Percentiles rank a stretch among this genome's conserved stretches.
phyloP scores from a whole-genome alignment of 768 basidiomycete species.

The Cantharellus cinnabarinus region DNA sequence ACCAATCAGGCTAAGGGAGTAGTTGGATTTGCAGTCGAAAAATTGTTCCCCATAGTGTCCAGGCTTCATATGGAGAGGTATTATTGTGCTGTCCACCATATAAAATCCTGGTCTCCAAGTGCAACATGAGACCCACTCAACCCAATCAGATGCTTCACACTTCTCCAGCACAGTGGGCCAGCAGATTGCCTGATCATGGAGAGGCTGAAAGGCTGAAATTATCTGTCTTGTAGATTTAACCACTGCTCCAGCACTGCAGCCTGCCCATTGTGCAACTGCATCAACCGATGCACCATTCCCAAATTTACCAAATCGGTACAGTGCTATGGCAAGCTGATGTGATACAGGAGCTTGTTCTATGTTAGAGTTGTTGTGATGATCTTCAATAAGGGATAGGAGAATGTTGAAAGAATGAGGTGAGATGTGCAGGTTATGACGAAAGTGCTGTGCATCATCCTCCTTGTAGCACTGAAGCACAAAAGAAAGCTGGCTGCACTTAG shows the following conservation, averaged over 20 bases:
- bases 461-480: neutral
- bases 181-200: slow-evolving; percentile 14
- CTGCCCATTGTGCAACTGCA: slow-evolving; percentile 22
- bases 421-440: slow-evolving; percentile 17
- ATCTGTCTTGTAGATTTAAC: slow-evolving; percentile 14
- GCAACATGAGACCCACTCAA: slow-evolving; percentile 13
- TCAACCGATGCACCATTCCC: slow-evolving; percentile 20
- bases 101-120: slow-evolving; percentile 16
- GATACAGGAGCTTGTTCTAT: slow-evolving; percentile 14
- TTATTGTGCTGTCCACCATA: slow-evolving; percentile 18
- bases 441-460: slow-evolving; percentile 12
- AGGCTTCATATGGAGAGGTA: slow-evolving; percentile 16
- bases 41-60: neutral
- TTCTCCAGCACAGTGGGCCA: slow-evolving; percentile 18
- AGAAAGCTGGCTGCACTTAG: neutral
- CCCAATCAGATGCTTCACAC: slow-evolving; percentile 21
- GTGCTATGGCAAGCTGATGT: slow-evolving; percentile 20
- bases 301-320: slow-evolving; percentile 22
- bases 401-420: slow-evolving; percentile 19
- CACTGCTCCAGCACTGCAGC: slow-evolving; percentile 18
- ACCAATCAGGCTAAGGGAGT: slow-evolving; percentile 17
- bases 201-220: slow-evolving; percentile 16
- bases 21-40: slow-evolving; percentile 6
- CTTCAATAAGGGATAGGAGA: slow-evolving; percentile 11
- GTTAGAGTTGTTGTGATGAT: slow-evolving; percentile 15